These are phyloP conservation scores for Aspergillus tamarii DNA, from an alignment of 2,329 filamentous ascomycete species.

Conservation along the genomic window DNA sequence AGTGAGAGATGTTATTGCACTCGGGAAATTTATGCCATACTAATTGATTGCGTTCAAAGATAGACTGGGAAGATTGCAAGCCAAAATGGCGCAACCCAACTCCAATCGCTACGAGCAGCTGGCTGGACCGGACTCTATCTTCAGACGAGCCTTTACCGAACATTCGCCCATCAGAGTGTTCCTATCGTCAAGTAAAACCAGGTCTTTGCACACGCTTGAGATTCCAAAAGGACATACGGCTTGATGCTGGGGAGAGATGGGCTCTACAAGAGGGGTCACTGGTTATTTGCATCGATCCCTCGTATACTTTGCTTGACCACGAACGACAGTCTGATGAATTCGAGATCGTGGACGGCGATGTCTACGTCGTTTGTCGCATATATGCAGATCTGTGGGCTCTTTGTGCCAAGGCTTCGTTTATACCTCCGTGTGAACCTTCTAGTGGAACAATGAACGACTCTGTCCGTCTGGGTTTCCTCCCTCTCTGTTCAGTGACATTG, in stretches of 20 bases:
- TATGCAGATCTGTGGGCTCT: slow-evolving; percentile 41
- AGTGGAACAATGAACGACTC: slow-evolving; percentile 5
- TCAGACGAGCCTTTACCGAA: background rate
- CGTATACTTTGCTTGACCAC: slow-evolving; percentile 24
- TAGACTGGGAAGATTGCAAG: background rate
- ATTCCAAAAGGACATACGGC: slow-evolving; percentile 31
- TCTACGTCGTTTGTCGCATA: slow-evolving; percentile 35
- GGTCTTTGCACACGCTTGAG: slow-evolving; percentile 25
- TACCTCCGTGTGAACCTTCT: slow-evolving; percentile 6
- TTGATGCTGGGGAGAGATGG: slow-evolving; percentile 27
- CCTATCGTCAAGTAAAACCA: slow-evolving; percentile 23
- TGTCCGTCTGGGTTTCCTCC: slow-evolving; percentile 31
- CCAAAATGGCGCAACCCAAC: background rate
- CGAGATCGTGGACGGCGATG: slow-evolving; percentile 30
- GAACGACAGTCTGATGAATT: slow-evolving; percentile 30
- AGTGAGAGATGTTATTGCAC: slow-evolving; percentile 8
- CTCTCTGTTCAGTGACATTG: slow-evolving; percentile 38
- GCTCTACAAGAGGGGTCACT: slow-evolving; percentile 35
- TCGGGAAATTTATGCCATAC: background rate
- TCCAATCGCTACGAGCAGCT: background rate
- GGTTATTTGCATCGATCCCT: slow-evolving; percentile 31
- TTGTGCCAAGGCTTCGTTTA: slow-evolving; percentile 31
- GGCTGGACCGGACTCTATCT: background rate
- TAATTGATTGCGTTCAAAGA: background rate
- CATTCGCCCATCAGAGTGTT: slow-evolving; percentile 7